Evolutionary conservation across 768 basidiomycete species (phyloP), one percentile per base, ranked within the genome.

Genomic region (Xerocomellus amylosporus): DNA sequence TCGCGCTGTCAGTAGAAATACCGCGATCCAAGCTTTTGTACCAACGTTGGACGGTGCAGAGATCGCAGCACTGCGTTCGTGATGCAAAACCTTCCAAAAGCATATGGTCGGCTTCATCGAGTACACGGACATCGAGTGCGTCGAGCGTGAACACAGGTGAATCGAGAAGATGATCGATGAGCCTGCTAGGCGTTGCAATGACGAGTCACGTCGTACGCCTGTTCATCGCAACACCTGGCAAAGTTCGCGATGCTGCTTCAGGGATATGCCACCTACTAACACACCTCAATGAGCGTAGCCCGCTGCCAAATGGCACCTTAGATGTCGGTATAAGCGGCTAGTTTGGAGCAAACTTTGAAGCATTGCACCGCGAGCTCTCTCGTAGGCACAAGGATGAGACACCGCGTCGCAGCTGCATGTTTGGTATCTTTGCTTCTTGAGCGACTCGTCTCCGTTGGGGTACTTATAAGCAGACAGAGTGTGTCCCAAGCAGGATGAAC

Each of bases 21-120:
- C n/a, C 26, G 22, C 12, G 19, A 41, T 39, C 33, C 9, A 36
- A 31, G n/a, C 22, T 28, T 44, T n/a, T 22, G 26, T 26, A 62
- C 68, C 41, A 55, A 80, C 83, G 67, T 82, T 80, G 40, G 71
- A 70, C 58, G 78, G 77, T 42, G 70, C 64, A 37, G 64, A 50
- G 12, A 59, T 63, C 19, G 71, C 68, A 63, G 77, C 76, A 30
- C 83, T 81, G 34, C 69, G 74, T 67, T 89, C 84, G 70, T 97
- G 86, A 55, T 85, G 80, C 85, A 74, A 98, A 98, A 28, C 94
- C 97, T 70, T 94, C 90, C 1, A 84, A 87, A 33, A 99, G 83
- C 93, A 99, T 98, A 49, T 97, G 82, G 71, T 99, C 97, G 1
- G 97, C 97, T 74, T 99, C 97, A 65, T 99, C 97, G 17, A 99